phyloP scores from a whole-genome alignment of 2,329 filamentous ascomycete genomes.

The Ceratocystis lukuohia region DNA sequence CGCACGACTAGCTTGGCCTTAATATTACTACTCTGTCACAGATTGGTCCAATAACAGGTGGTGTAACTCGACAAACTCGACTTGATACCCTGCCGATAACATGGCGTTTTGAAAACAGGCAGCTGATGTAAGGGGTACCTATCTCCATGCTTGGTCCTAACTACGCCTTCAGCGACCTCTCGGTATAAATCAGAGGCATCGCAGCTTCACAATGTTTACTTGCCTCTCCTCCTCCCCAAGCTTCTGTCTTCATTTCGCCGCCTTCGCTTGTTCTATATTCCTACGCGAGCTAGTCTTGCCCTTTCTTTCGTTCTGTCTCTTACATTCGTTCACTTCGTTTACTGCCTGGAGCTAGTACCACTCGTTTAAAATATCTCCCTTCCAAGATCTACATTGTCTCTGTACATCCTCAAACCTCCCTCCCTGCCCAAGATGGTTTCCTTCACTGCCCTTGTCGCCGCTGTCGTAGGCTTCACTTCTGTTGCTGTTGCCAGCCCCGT shows the following conservation, averaged over 20 bases:
- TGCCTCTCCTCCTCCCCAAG: not conserved
- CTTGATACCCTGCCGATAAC: not conserved
- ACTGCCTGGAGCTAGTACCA: not conserved
- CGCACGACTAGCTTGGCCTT: not conserved
- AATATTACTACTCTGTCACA: not conserved
- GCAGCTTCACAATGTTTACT: not conserved
- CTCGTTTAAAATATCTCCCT: not conserved
- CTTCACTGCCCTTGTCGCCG: conserved; percentile 13
- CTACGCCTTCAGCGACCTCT: not conserved
- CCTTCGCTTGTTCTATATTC: not conserved
- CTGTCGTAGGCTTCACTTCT: not conserved
- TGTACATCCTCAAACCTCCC: not conserved
- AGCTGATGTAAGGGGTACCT: not conserved
- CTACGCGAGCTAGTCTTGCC: not conserved
- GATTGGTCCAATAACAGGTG: not conserved
- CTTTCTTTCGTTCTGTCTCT: not conserved
- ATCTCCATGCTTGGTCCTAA: not conserved
- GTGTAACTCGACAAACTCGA: conserved; percentile 3
- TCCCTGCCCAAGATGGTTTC: conserved; percentile 7
- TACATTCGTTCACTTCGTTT: not conserved
- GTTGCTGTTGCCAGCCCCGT: conserved; percentile 8
- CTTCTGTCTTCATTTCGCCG: not conserved
- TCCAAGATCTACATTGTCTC: not conserved
- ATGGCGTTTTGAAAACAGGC: not conserved
- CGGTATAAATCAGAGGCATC: not conserved